Base-by-base conservation (phyloP, 2,329 filamentous ascomycete genomes). In the Neofusicoccum laricinum region DNA sequence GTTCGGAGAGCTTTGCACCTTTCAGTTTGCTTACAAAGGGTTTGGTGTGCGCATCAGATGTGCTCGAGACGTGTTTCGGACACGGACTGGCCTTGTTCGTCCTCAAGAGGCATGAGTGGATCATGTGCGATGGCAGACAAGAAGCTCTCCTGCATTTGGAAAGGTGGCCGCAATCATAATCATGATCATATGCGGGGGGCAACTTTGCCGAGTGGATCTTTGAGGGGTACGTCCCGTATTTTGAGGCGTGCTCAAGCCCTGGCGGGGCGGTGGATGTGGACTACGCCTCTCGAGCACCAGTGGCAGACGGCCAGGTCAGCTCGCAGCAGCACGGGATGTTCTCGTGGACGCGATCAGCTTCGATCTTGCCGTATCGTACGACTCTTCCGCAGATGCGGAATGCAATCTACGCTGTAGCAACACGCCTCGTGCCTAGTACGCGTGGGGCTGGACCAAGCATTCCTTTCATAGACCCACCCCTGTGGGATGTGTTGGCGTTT, bases 201-300 rank as follows among this genome's bases (percentile, higher is more conserved):
- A 59, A 46, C 25, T 59, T 59, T 59, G 41, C 55, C 55, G 55
- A 59, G 41, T 34, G 30, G 55, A 59, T 46, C 40, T 34, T 36
- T 19, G 21, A 34, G 41, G 55, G 25, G 49, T 12, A 48, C 45
- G 8, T 38, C 41, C 25, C 40, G 40, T 46, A 34, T 38, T 43
- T 57, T 21, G 38, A 41, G 25, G 41, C 38, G 55, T 25, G 21
- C 8, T 36, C 36, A 3, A 10, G 19, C 36, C 25, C n/a, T 21
- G 45, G 41, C 41, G 41, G 55, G 41, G 55, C 40, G n/a, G 41
- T 46, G 17, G 25, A 30, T 45, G 15, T 36, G 41, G 38, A 36
- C 25, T 38, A 7, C 41, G 17, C 15, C 21, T 46, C 55, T n/a
- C n/a, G 30, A 15, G 10, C 40, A 38, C 12, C 55, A 58, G 21